A percentile compares a stretch with the other conserved stretches of the same genome.
Evolutionary conservation across 2,329 filamentous ascomycete species (phyloP).

Genomic region (Aspergillus sp.): DNA sequence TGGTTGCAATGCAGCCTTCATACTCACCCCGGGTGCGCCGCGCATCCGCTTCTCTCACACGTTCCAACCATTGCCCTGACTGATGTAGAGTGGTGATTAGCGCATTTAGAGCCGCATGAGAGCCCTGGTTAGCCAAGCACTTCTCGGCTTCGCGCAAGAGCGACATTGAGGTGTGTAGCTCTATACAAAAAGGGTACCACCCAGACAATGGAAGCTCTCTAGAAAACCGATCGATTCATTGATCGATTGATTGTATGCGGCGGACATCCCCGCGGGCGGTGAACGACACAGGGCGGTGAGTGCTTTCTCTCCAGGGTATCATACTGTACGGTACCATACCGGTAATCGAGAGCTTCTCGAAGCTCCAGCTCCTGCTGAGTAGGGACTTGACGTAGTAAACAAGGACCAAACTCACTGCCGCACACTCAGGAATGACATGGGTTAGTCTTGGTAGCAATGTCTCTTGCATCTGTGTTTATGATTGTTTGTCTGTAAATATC

Average conservation of each 20-base stretch:
- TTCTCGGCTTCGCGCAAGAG: slow-evolving; percentile 48
- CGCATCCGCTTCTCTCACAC: slow-evolving; percentile 40
- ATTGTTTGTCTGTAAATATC: neutral
- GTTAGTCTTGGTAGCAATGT: no score
- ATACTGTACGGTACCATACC: neutral
- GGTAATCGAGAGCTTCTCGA: neutral
- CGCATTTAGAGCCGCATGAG: slow-evolving; percentile 40
- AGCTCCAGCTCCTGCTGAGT: neutral
- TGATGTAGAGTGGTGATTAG: slow-evolving; percentile 43
- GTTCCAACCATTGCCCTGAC: slow-evolving; percentile 37
- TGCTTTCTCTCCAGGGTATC: neutral
- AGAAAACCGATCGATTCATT: neutral
- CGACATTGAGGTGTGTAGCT: slow-evolving; percentile 40
- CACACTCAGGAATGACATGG: neutral
- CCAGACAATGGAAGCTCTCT: neutral
- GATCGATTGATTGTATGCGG: neutral
- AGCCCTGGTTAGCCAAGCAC: slow-evolving; percentile 45
- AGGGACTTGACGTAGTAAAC: neutral
- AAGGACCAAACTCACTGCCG: neutral
- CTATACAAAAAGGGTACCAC: neutral
- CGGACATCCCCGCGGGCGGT: slow-evolving; percentile 3
- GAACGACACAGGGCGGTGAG: neutral
- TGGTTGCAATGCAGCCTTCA: neutral
- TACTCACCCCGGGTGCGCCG: slow-evolving; percentile 38
- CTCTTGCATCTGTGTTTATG: neutral